Percentiles rank a stretch among this genome's conserved stretches.
phyloP scores from a whole-genome alignment of 495 filamentous ascomycete genomes.

The Hypomontagnella submonticulosa region DNA sequence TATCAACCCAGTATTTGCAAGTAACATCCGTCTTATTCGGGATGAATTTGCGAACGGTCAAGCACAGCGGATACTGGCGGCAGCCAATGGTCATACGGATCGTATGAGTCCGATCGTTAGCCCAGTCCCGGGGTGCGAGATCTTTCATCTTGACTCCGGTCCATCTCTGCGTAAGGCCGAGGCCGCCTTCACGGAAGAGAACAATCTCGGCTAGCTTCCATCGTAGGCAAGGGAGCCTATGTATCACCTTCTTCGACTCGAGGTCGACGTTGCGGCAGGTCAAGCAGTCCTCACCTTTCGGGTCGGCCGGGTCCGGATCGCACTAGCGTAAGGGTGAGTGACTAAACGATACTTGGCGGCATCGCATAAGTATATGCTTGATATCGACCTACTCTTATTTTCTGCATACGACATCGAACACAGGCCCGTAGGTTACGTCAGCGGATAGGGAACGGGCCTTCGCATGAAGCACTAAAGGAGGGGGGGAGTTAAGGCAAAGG shows the following conservation, averaged over 20 bases:
- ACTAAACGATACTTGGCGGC: conserved; percentile 18
- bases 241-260: conserved; percentile 58
- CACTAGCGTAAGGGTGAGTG: conserved; percentile 41
- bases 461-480: conserved; percentile 1
- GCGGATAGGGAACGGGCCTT: conserved; percentile 10
- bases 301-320: conserved; percentile 44
- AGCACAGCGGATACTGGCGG: conserved; percentile 41
- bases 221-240: conserved; percentile 54
- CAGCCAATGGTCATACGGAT: conserved; percentile 51
- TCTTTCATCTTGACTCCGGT: conserved; percentile 51
- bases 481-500: background rate
- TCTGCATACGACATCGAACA: conserved; percentile 58
- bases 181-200: conserved; percentile 53
- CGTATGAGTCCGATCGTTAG: conserved; percentile 27
- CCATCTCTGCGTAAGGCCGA: conserved; percentile 55
- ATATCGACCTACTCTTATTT: conserved; percentile 52
- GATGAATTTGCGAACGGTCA: conserved; percentile 50
- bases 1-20: conserved; percentile 46
- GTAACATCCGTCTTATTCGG: conserved; percentile 47
- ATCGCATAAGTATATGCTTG: conserved; percentile 14
- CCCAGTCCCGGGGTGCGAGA: conserved; percentile 45
- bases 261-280: conserved; percentile 51
- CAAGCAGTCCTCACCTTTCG: conserved; percentile 46
- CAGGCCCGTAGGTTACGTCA: conserved; percentile 48
- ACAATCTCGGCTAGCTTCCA: conserved; percentile 52